Evolutionary conservation across 805 yeast genomes (phyloP).

Genomic region (Cyberlindnera misumaiensis): DNA sequence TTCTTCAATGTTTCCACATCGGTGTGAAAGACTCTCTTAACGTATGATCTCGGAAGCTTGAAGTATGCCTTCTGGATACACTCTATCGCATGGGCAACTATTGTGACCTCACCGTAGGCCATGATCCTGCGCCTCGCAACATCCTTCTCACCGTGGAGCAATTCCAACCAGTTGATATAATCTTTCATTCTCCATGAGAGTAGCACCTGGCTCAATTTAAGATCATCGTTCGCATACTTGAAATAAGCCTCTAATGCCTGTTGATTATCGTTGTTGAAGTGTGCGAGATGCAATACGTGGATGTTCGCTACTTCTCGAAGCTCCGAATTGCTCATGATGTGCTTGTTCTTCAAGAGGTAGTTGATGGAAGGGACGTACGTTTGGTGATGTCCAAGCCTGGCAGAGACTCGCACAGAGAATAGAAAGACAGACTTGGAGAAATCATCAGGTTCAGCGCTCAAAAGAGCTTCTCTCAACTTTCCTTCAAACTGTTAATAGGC

Average conservation of each 20-base stretch:
- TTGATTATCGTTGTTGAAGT: constrained; percentile 17
- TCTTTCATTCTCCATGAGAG: constrained; percentile 27
- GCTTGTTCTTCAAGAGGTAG: constrained; percentile 22
- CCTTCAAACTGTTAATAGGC: constrained; percentile 20
- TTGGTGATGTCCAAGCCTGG: constrained; percentile 44
- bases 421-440: constrained; percentile 42
- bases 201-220: constrained; percentile 28
- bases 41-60: constrained; percentile 17
- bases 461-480: constrained; percentile 50
- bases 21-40: constrained; percentile 10
- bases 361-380: constrained; percentile 50
- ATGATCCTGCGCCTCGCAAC: constrained; percentile 26
- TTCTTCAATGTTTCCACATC: constrained; percentile 3
- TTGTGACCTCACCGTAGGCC: constrained; percentile 33
- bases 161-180: constrained; percentile 27
- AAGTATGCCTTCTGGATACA: constrained; percentile 35
- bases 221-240: constrained; percentile 26
- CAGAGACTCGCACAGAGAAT: constrained; percentile 41
- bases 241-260: constrained; percentile 16
- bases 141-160: constrained; percentile 18
- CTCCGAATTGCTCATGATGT: constrained; percentile 27
- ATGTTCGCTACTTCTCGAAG: constrained; percentile 34
- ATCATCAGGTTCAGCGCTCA: constrained; percentile 31
- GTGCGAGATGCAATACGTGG: constrained; percentile 36
- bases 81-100: constrained; percentile 28